Evolutionary conservation across 1,284 basidiomycete genomes (phyloP).

Genomic region (Melampsora larici-populina): DNA sequence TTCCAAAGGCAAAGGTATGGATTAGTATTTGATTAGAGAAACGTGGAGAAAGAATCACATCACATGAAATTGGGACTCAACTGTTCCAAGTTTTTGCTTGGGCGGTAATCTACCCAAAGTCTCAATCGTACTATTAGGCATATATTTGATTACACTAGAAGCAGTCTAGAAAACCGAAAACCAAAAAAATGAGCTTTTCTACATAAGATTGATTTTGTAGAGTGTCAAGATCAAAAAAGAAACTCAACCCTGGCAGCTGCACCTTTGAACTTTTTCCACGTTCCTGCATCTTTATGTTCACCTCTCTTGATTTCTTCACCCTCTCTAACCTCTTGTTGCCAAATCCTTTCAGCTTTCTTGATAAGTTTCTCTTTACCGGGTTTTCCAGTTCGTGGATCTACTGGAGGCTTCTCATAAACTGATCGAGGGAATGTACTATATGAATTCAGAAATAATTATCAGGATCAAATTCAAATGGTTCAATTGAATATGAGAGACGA

Average conservation of each 20-base stretch:
- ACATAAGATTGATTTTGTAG: not conserved
- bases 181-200: not conserved
- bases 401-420: conserved; percentile 18
- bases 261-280: conserved; percentile 26
- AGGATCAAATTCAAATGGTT: not conserved
- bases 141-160: conserved; percentile 15
- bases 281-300: conserved; percentile 9
- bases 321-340: conserved; percentile 39
- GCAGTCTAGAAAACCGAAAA: conserved; percentile 12
- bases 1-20: not conserved
- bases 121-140: conserved; percentile 32
- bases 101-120: conserved; percentile 25
- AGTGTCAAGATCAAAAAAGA: not conserved
- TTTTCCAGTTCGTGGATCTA: conserved; percentile 26
- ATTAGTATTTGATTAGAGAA: conserved; percentile 6
- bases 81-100: conserved; percentile 14
- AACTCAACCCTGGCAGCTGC: conserved; percentile 4
- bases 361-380: conserved; percentile 22
- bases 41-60: not conserved
- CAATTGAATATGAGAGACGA: not conserved
- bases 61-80: not conserved
- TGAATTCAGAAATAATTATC: not conserved
- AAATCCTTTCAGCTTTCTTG: conserved; percentile 33
- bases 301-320: conserved; percentile 27
- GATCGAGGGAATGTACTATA: conserved; percentile 35